Conservation (phyloP, 1,284 basidiomycete genomes). For the Pseudozyma sp. region DNA sequence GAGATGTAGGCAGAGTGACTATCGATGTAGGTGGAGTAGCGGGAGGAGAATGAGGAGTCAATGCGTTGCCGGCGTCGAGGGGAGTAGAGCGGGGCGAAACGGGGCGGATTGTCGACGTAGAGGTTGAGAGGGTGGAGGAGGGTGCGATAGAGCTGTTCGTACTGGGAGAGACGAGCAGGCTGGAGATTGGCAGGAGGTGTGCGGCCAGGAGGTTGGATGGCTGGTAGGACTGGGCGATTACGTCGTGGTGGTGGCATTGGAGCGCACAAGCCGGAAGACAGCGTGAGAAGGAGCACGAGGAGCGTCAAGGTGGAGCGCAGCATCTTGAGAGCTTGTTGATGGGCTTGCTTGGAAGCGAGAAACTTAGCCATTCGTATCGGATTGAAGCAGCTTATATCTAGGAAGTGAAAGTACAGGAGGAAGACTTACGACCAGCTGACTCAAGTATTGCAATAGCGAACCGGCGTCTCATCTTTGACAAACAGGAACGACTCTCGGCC, state of each 20-base stretch:
- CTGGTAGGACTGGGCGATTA: neutral
- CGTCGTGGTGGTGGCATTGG: neutral
- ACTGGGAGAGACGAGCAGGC: neutral
- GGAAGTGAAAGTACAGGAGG: too few relatives aligned
- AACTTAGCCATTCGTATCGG: too few relatives aligned
- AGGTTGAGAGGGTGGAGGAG: constrained; percentile 4
- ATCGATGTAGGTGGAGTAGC: neutral
- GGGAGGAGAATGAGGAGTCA: neutral
- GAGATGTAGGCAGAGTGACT: neutral
- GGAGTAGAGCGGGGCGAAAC: neutral
- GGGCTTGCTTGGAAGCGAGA: too few relatives aligned
- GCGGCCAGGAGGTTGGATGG: too few relatives aligned
- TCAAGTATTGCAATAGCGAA: too few relatives aligned
- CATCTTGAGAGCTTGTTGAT: too few relatives aligned
- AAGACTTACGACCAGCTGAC: too few relatives aligned
- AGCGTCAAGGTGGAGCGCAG: neutral
- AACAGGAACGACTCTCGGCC: too few relatives aligned
- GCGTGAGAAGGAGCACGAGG: neutral
- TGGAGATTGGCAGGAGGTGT: neutral
- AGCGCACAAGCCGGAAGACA: neutral
- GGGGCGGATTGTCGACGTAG: neutral
- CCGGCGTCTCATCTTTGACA: too few relatives aligned
- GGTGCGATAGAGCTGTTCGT: constrained; percentile 12
- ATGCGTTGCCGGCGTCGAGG: neutral
- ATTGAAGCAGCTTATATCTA: too few relatives aligned